Evolutionary conservation across 2,329 filamentous ascomycete genomes (phyloP), one percentile per base, ranked within the genome.

Genomic region (Domatiomyces catenatus): DNA sequence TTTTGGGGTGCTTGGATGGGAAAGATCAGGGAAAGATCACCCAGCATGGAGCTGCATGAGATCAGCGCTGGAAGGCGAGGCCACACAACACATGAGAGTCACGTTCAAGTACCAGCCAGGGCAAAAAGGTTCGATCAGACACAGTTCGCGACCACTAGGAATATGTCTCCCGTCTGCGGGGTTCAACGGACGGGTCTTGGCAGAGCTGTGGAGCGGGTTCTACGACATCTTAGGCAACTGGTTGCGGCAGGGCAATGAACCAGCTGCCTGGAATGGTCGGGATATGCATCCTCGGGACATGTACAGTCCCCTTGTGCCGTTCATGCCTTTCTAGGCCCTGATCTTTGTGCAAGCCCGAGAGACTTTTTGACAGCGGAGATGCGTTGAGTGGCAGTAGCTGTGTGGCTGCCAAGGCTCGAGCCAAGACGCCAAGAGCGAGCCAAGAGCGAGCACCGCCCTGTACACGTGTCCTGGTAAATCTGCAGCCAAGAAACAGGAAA

Each of bases 11-110:
- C 28, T 36, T 8, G 12, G 28, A 12, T 12, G 12, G 28, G 8
- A 19, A n/a, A 2, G 42, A 20, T 17, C 42, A n/a, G 12, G 28
- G 8, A 19, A n/a, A 2, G 39, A 20, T 57, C 53, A 56, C 48
- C 57, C 55, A 49, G 53, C 57, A 46, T 56, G 57, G 24, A 59
- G 51, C 54, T 54, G 53, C 52, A 59, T 54, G 42, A 57, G 51
- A 48, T 59, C 55, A 43, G 48, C 53, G 46, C 48, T 54, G 17
- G 45, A 51, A 50, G 54, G 24, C 45, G 51, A 52, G 42, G 48
- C 44, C 36, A 42, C 49, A 49, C 48, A 46, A 50, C 53, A 51
- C 55, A 55, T 57, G 42, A 45, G 50, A 51, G 44, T 36, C 45
- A 36, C n/a, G 19, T 17, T 32, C 10, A 39, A 50, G 20, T 24